Evolutionary conservation across 768 basidiomycete genomes (phyloP).

Genomic region (Amanita thiersii): DNA sequence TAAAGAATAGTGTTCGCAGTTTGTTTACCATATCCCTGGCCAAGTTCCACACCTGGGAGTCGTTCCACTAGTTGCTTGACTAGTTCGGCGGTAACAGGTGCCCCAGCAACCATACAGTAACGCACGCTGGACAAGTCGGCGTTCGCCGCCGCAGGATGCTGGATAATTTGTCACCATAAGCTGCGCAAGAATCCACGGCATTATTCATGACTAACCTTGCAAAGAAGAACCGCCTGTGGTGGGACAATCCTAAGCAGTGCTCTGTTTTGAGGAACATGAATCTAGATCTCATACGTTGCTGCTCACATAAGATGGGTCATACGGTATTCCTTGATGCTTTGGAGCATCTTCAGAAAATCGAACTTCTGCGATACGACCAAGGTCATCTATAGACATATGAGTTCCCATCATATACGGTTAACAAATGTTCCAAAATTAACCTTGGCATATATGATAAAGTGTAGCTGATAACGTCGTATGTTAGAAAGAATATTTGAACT

Average conservation of each 20-base stretch:
- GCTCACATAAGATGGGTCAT: conserved; percentile 39
- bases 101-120: conserved; percentile 27
- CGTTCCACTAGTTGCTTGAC: conserved; percentile 33
- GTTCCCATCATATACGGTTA: neutral
- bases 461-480: conserved; percentile 29
- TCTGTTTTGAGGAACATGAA: neutral
- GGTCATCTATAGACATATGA: conserved; percentile 31
- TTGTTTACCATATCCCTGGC: conserved; percentile 52
- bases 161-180: conserved; percentile 19
- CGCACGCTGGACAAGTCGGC: conserved; percentile 32
- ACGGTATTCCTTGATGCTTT: conserved; percentile 34
- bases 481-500: conserved; percentile 11
- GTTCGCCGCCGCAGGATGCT: conserved; percentile 37
- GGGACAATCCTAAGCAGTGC: conserved; percentile 33
- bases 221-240: conserved; percentile 39
- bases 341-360: conserved; percentile 33
- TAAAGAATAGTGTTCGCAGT: too few species aligned
- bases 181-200: conserved; percentile 15
- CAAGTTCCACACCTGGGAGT: conserved; percentile 44
- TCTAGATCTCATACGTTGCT: conserved; percentile 10
- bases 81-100: conserved; percentile 47
- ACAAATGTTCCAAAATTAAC: conserved; percentile 19
- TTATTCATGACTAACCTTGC: conserved; percentile 37
- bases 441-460: conserved; percentile 45
- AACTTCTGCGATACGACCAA: conserved; percentile 40